Base-by-base conservation (phyloP, 305 asterid species). In the Rubia peregrina region DNA sequence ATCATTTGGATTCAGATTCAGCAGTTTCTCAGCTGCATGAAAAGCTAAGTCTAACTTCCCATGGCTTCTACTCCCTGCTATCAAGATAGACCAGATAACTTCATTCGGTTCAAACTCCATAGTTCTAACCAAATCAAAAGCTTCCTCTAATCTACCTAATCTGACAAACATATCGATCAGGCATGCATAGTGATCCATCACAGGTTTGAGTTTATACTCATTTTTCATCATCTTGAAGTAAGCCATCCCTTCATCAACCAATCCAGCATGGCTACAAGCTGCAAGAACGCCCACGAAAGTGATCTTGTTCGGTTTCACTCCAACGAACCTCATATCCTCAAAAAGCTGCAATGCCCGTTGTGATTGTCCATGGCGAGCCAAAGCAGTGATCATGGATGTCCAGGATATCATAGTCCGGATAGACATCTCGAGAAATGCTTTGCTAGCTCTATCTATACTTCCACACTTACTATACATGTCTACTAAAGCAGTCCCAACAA, bases 391-490 rank as follows among this genome's bases (percentile, higher is more conserved):
- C 95, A 90, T 88, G 55, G 97, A 87, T 19, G 97, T 90, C 97
- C 98, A 93, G 3, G 96, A 87, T 64, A 93, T 89, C 75, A 93
- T 78, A 21, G 96, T 91, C 82, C 98, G 79, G 51, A 66, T 73
- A 2, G 88, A 46, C 97, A 90, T 90, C 76, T 93, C 98, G 9
- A 85, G 74, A 78, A 93, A 91, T 53, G 96, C 94, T 79, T 82
- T 89, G 80, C 82, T 77, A 36, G 97, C 91, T 74, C 86, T 72
- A 5, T 76, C 83, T 63, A 93, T 89, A 79, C 95, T 89, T 66
- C 98, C 98, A 77, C 98, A 90, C 80, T 93, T 90, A 44, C 83
- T 85, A 69, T 93, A 90, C 98, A 93, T 93, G 86, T 82, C 90
- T 43, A 90, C 91, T 33, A 93, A 81, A 75, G 98, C 80, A 70